phyloP scores from a whole-genome alignment of 75 land plant genomes.

The Picea glauca region DNA sequence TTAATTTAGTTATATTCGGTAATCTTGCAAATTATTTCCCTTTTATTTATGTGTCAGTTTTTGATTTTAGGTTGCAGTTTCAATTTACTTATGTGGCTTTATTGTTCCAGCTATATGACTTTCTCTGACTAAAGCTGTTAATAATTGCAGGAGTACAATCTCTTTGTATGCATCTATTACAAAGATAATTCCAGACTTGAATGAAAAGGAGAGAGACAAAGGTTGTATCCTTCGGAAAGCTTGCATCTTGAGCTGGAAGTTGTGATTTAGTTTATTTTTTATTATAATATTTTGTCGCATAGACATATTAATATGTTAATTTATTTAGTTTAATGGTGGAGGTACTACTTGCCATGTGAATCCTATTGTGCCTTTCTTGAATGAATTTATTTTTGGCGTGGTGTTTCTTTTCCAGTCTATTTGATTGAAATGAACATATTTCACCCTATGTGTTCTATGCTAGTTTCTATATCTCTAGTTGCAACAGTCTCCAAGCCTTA shows the following conservation, averaged over 20 bases:
- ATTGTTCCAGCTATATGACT: background rate
- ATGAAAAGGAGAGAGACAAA: background rate
- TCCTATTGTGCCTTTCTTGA: background rate
- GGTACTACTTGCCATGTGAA: background rate
- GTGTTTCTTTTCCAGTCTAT: background rate
- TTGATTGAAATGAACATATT: background rate
- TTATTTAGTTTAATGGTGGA: background rate
- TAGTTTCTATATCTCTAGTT: background rate
- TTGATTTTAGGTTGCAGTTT: no score
- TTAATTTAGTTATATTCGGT: background rate
- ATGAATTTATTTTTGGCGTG: background rate
- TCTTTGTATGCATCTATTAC: conserved; percentile 7
- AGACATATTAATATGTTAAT: background rate
- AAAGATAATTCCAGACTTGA: conserved; percentile 2
- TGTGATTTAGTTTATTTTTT: background rate
- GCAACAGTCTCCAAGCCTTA: background rate
- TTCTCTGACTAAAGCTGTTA: background rate
- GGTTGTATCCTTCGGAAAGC: background rate
- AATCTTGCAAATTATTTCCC: background rate
- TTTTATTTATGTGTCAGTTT: no score
- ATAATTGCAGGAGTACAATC: background rate
- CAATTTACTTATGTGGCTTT: background rate
- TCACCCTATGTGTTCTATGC: background rate
- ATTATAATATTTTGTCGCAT: background rate
- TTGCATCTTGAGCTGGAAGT: background rate